A percentile compares a stretch with the other conserved stretches of the same genome.
Evolutionary conservation across 2,329 filamentous ascomycete species (phyloP).

Genomic region (Cryphonectria japonica): DNA sequence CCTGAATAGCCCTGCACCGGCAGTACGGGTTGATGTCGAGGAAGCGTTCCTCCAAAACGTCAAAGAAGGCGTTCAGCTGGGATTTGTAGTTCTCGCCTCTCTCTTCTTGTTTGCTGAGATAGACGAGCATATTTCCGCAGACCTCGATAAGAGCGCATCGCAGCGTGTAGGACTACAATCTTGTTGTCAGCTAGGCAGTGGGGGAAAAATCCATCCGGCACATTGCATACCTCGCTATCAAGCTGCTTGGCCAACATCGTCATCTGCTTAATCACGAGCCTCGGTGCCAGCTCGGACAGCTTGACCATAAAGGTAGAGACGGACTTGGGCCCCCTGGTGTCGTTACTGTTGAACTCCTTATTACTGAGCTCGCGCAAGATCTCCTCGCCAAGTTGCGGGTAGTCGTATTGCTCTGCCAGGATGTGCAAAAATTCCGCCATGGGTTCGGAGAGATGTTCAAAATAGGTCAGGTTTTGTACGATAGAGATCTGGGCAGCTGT

Average conservation of each 20-base stretch:
- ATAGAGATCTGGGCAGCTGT: slow-evolving; percentile 94
- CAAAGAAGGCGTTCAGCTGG: slow-evolving; percentile 95
- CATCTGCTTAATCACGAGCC: slow-evolving; percentile 96
- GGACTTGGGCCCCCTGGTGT: slow-evolving; percentile 93
- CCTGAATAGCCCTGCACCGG: slow-evolving; percentile 87
- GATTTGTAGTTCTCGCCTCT: slow-evolving; percentile 90
- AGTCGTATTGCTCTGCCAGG: slow-evolving; percentile 94
- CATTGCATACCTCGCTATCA: slow-evolving; percentile 76
- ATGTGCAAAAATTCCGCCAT: slow-evolving; percentile 99
- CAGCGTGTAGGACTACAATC: slow-evolving; percentile 78
- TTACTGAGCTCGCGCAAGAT: slow-evolving; percentile 92
- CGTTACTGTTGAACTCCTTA: slow-evolving; percentile 97
- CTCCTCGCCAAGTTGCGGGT: slow-evolving; percentile 92
- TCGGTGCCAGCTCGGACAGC: slow-evolving; percentile 87
- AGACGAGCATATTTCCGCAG: slow-evolving; percentile 90
- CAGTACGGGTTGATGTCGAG: slow-evolving; percentile 97
- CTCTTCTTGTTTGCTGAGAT: slow-evolving; percentile 90
- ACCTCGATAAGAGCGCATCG: slow-evolving; percentile 95
- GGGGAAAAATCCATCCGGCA: no score
- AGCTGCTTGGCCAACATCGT: slow-evolving; percentile 91
- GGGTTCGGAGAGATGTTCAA: slow-evolving; percentile 96
- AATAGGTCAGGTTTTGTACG: slow-evolving; percentile 96
- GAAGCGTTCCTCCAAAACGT: slow-evolving; percentile 94
- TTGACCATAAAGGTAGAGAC: slow-evolving; percentile 93
- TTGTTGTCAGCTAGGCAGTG: slow-evolving; percentile 32